Evolutionary conservation across 2,329 filamentous ascomycete species (phyloP), one percentile per base, ranked within the genome.

Genomic region (Pseudogymnoascus sp.): DNA sequence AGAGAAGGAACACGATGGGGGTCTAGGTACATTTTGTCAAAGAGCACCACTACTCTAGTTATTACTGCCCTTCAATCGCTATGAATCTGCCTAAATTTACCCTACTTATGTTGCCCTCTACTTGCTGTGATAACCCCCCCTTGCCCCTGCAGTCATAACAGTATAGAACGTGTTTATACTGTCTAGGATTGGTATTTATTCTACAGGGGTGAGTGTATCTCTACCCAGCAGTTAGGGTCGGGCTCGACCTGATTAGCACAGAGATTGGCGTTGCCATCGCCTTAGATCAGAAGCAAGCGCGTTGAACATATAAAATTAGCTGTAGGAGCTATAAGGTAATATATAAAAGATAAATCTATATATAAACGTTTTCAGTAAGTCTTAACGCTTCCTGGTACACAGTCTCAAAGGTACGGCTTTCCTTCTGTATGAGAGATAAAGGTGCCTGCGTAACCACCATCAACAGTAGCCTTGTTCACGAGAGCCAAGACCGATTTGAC

Each of bases 381-480:
- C 31, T 59, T 62, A 62, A 62, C 42, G 61, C 62, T 60, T 60
- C 16, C 18, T 26, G 23, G 29, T 60, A 63, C 16, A 62, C 16
- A 63, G n/a, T 64, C 47, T 65, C 59, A 67, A 62, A 67, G 62
- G 21, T 63, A 67, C 23, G 42, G 65, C 64, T 64, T 65, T 34
- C 18, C 36, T 39, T 40, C 65, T n/a, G 51, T 54, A 47, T 67
- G 66, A 40, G 67, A 67, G 54, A 68, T 57, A 63, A 68, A 67
- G n/a, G 47, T 54, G 29, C 67, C 67, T 37, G 63, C 67, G 63
- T 67, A 66, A 42, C 63, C 66, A 63, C 62, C 57, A 14, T 68
- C 65, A 59, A 68, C 59, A 65, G 71, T 75, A 7, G 67, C 70
- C 21, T 68, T 70, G 29, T 71, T 59, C 23, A 69, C 66, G 23